Evolutionary conservation across 176 grass and related monocot species (phyloP).

Genomic region (bread wheat (Triticum aestivum)): IWGSC_CS_RefSeq_v2.1 NC_057810.1:52545623-52546122

Average conservation of each 20-base stretch:
- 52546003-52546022: no score
- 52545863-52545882: background rate
- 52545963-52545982: no score
- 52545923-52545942: no score
- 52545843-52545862: background rate
- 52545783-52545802: background rate
- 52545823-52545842: background rate
- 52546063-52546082: no score
- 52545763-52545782: rapidly evolving
- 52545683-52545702: background rate
- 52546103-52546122: no score
- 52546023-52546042: no score
- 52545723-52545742: background rate
- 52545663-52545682: background rate
- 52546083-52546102: no score
- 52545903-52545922: background rate
- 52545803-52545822: background rate
- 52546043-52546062: no score
- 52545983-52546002: no score
- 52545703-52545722: background rate
- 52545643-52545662: background rate
- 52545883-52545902: background rate
- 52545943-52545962: no score
- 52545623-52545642: background rate
- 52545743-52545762: background rate